Percentiles rank a stretch among this genome's conserved stretches.
phyloP scores from a whole-genome alignment of 805 yeast genomes.

The Sugiyamaella qingdaonensis region DNA sequence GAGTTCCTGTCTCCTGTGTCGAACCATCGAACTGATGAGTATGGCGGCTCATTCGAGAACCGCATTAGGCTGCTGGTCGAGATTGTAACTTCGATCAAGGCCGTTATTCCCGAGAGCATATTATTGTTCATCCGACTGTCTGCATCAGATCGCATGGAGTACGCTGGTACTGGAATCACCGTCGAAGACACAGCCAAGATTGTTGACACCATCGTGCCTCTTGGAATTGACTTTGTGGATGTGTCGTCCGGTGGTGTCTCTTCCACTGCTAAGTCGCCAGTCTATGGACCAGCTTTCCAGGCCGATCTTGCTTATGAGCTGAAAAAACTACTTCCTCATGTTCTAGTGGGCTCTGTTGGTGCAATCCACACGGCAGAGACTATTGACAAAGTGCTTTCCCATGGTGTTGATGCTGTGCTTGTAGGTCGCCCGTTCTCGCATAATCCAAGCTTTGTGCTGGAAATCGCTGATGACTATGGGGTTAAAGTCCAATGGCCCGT shows the following conservation, averaged over 20 bases:
- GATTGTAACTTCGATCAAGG: constrained; percentile 41
- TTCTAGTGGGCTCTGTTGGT: constrained; percentile 47
- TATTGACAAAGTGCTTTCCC: constrained; percentile 41
- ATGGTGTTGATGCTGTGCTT: constrained; percentile 44
- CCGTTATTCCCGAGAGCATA: constrained; percentile 38
- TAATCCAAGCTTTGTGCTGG: constrained; percentile 48
- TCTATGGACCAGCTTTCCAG: constrained; percentile 37
- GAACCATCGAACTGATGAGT: constrained; percentile 55
- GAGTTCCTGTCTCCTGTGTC: constrained; percentile 44
- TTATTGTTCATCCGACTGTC: constrained; percentile 49
- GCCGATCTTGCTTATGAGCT: constrained; percentile 39
- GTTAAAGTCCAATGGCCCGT: constrained; percentile 39
- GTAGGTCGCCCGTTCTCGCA: constrained; percentile 45
- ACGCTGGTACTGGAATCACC: constrained; percentile 34
- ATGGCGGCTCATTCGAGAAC: constrained; percentile 60
- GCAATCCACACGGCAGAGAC: constrained; percentile 34
- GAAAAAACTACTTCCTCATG: constrained; percentile 43
- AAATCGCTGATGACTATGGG: constrained; percentile 48
- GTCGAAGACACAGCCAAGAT: constrained; percentile 40
- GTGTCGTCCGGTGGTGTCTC: constrained; percentile 57
- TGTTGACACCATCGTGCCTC: constrained; percentile 20
- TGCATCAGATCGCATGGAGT: constrained; percentile 39
- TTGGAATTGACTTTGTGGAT: constrained; percentile 49
- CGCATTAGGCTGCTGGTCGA: constrained; percentile 48
- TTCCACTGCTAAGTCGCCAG: constrained; percentile 30